A percentile compares a stretch with the other conserved stretches of the same genome.
Evolutionary conservation across 345 rosid species (phyloP).

Genomic region (Eucalyptus polyanthemos): DNA sequence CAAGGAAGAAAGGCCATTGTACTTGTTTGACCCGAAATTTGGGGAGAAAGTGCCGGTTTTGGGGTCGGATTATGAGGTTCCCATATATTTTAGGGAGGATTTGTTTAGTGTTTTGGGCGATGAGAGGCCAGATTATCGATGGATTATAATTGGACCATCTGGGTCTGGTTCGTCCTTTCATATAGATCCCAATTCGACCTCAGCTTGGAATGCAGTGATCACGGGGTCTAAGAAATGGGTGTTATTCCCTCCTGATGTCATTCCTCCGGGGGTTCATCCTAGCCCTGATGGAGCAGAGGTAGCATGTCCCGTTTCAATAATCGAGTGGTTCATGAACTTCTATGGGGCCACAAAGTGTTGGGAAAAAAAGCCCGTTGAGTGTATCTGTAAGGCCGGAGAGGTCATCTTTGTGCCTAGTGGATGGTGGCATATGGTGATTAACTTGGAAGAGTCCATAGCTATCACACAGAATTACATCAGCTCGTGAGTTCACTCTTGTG

Average conservation of each 20-base stretch:
- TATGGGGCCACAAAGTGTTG: slow-evolving; percentile 65
- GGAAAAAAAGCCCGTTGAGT: slow-evolving; percentile 77
- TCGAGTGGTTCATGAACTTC: slow-evolving; percentile 99
- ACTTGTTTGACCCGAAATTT: slow-evolving; percentile 90
- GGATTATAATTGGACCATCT: slow-evolving; percentile 91
- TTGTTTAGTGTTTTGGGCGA: slow-evolving; percentile 71
- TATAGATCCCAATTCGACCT: slow-evolving; percentile 97
- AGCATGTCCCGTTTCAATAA: slow-evolving; percentile 92
- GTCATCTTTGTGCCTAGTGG: slow-evolving; percentile 93
- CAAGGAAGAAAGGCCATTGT: slow-evolving; percentile 89
- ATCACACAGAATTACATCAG: slow-evolving; percentile 94
- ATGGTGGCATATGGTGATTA: slow-evolving; percentile 99
- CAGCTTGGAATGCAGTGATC: slow-evolving; percentile 94
- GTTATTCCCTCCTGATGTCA: slow-evolving; percentile 85
- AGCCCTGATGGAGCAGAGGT: slow-evolving; percentile 98
- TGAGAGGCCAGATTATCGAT: slow-evolving; percentile 85
- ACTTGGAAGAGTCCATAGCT: slow-evolving; percentile 89
- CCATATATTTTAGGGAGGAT: slow-evolving; percentile 74
- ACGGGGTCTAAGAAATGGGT: slow-evolving; percentile 95
- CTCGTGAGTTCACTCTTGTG: slow-evolving; percentile 32
- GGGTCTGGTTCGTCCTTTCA: slow-evolving; percentile 97
- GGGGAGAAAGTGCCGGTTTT: slow-evolving; percentile 61
- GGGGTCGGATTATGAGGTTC: slow-evolving; percentile 69
- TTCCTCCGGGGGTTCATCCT: slow-evolving; percentile 95
- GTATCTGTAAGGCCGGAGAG: slow-evolving; percentile 92